Base-by-base conservation (phyloP, 441 rosid genomes). In the Croton laevigatus region DNA sequence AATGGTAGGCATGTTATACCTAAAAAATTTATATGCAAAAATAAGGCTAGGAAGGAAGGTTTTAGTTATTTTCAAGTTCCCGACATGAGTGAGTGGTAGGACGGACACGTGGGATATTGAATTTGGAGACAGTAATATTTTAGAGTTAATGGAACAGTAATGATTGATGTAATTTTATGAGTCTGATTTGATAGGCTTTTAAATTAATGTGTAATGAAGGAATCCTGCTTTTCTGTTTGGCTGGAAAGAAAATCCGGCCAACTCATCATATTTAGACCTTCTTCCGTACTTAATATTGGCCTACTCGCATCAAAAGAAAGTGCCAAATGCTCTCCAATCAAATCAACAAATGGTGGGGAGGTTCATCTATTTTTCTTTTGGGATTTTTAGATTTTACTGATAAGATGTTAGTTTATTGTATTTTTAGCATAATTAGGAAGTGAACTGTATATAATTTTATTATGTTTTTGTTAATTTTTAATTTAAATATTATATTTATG, bases 211-310 rank as follows among this genome's bases (percentile, higher is more conserved):
- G 66, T 8, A 8, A 19, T 19, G 44, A 40, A 63, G 60, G 74
- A 64, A 75, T 65, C 62, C 65, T 8, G 45, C 61, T 65, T 60
- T 66, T 66, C 45, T 40, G 70, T 60, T 75, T 57, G 77, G 82
- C 14, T 34, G 55, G 63, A 59, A 59, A 27, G 65, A 65, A 75
- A 72, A 51, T 62, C 46, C 51, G 20, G 1, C 40, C 27, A 32
- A 44, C 8, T 16, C 8, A 11, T 46, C 19, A 19, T 53, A 2
- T 5, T 17, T 0, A 32, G 38, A n/a, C 0, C 38, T 6, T 14
- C 4, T 6, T 48, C 14, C 0, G 53, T 17, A 8, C 13, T 19
- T 19, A 23, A 11, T 9, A 17, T 22, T 23, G 12, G 17, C 17
- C 27, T 23, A 61, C 48, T 40, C 49, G 65, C 65, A 61, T 3